These are phyloP conservation scores for Cutaneotrichosporon spelunceum DNA, from an alignment of 1,284 basidiomycete genomes.

Conservation along the genomic window DNA sequence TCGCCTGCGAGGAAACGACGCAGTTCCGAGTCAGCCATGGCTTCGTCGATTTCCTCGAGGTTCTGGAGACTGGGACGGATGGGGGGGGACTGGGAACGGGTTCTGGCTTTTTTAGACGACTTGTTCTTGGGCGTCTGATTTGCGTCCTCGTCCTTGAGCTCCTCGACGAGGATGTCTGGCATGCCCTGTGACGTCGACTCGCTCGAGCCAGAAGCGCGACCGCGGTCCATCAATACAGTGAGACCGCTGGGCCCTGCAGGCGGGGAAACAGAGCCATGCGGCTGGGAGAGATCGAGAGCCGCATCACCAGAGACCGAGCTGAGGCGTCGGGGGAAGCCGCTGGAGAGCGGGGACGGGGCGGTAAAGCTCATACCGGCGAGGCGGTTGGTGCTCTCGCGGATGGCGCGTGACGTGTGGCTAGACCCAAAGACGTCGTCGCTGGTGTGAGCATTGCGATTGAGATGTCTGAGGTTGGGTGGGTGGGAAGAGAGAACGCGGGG, in stretches of 20 bases:
- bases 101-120: not conserved
- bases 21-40: constrained; percentile 18
- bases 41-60: constrained; percentile 19
- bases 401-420: constrained; percentile 32
- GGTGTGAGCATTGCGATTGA: not conserved
- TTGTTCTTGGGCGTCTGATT: too few relatives aligned
- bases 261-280: constrained; percentile 21
- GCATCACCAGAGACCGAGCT: constrained; percentile 11
- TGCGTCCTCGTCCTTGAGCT: not conserved
- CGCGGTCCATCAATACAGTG: constrained; percentile 41
- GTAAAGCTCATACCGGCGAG: constrained; percentile 46
- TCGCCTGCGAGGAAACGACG: constrained; percentile 19
- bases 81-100: not conserved
- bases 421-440: constrained; percentile 10
- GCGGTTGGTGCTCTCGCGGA: constrained; percentile 44
- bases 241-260: constrained; percentile 37
- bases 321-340: not conserved
- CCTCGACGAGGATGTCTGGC: not conserved
- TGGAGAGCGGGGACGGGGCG: constrained; percentile 4
- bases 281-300: constrained; percentile 18
- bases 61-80: constrained; percentile 9
- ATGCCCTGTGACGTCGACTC: constrained; percentile 17
- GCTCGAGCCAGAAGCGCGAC: constrained; percentile 12
- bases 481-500: constrained; percentile 1
- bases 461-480: not conserved